phyloP scores from a whole-genome alignment of 495 filamentous ascomycete species.

The Thozetella sp. region DNA sequence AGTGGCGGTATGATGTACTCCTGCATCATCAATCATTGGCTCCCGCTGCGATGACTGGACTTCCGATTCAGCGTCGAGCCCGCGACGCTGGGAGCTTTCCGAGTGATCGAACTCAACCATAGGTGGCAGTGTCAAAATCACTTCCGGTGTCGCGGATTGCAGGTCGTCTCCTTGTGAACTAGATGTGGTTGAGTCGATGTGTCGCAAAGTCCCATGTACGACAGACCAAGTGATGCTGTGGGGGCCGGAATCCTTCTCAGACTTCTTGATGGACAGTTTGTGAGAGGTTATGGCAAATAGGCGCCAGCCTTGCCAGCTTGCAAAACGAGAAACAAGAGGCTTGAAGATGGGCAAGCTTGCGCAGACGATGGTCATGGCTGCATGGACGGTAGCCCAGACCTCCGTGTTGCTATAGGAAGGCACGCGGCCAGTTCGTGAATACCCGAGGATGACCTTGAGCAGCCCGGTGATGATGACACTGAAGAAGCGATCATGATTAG shows the following conservation, averaged over 20 bases:
- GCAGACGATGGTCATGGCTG: constrained; percentile 13
- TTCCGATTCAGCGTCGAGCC: too few species aligned
- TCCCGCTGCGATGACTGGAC: too few species aligned
- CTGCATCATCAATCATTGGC: too few species aligned
- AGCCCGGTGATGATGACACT: constrained; percentile 17
- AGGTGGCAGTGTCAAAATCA: too few species aligned
- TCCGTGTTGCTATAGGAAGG: constrained; percentile 12
- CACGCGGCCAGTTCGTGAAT: constrained; percentile 1
- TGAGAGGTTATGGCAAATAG: background rate
- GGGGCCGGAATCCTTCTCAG: background rate
- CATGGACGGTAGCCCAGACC: constrained; percentile 12
- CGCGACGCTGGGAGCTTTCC: too few species aligned
- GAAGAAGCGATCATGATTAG: background rate
- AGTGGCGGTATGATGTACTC: too few species aligned
- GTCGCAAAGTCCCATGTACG: background rate
- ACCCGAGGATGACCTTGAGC: constrained; percentile 11
- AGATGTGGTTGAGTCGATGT: too few species aligned
- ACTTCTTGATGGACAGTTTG: background rate
- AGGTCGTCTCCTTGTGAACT: too few species aligned
- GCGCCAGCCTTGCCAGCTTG: background rate
- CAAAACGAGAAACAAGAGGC: constrained; percentile 4
- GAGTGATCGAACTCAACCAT: too few species aligned
- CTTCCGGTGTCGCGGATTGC: too few species aligned
- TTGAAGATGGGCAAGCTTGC: constrained; percentile 14
- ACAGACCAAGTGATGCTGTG: background rate